These are phyloP conservation scores for Tricholoma bakamatsutake DNA, from an alignment of 768 basidiomycete genomes.

Conservation along the genomic window DNA sequence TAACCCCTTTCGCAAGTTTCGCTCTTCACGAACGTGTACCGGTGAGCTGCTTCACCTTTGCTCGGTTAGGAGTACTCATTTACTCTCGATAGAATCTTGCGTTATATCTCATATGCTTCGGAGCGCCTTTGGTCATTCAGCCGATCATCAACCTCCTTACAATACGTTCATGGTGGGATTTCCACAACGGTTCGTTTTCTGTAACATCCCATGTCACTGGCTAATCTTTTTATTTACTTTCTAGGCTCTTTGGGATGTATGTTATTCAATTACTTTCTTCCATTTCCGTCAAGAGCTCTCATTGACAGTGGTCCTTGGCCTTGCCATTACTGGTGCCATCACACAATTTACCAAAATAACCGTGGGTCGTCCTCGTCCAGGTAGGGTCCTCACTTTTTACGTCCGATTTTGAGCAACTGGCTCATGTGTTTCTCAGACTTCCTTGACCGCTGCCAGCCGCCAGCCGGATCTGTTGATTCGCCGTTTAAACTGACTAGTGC, in stretches of 20 bases:
- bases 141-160: constrained; percentile 65
- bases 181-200: constrained; percentile 55
- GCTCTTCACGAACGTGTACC: constrained; percentile 76
- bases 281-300: not conserved
- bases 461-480: constrained; percentile 56
- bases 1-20: constrained; percentile 36
- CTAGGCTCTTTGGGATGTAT: constrained; percentile 39
- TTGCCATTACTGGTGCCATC: constrained; percentile 70
- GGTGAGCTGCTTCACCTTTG: constrained; percentile 31
- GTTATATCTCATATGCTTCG: constrained; percentile 46
- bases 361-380: constrained; percentile 88
- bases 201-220: not conserved
- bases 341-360: constrained; percentile 85
- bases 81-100: constrained; percentile 33
- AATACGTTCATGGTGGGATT: constrained; percentile 84
- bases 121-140: constrained; percentile 67
- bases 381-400: constrained; percentile 27
- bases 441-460: constrained; percentile 68
- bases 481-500: constrained; percentile 68
- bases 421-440: constrained; percentile 37
- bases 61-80: not conserved
- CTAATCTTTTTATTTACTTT: constrained; percentile 1
- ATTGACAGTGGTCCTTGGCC: constrained; percentile 58
- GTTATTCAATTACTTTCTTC: constrained; percentile 7
- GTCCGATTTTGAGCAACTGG: not conserved